Evolutionary conservation across 306 rosid genomes (phyloP).

Genomic region (Carpinus fangiana): DNA sequence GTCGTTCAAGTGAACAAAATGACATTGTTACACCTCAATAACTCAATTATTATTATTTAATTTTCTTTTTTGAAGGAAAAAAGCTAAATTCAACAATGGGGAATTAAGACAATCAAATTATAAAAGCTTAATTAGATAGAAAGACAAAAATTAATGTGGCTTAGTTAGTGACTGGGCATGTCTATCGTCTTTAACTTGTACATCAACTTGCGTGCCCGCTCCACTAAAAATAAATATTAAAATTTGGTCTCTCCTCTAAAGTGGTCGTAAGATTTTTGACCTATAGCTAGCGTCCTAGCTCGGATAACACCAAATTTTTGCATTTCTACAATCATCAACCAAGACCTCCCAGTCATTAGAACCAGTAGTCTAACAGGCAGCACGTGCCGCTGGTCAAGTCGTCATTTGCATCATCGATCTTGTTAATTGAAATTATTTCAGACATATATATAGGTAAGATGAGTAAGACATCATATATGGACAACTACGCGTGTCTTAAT

Average conservation of each 20-base stretch:
- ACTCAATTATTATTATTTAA: too few species aligned
- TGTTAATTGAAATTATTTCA: too few species aligned
- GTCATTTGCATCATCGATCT: too few species aligned
- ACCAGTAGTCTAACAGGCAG: neutral
- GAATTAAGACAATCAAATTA: neutral
- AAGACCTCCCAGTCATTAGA: neutral
- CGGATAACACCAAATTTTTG: neutral
- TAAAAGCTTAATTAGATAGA: neutral
- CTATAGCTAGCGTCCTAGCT: neutral
- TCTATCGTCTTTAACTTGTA: neutral
- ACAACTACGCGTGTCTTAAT: too few species aligned
- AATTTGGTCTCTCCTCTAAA: neutral
- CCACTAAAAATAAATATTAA: constrained; percentile 6
- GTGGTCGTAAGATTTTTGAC: constrained; percentile 6
- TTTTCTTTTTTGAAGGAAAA: neutral
- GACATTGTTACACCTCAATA: too few species aligned
- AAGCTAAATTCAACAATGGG: neutral
- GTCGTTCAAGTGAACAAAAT: too few species aligned
- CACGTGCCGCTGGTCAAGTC: too few species aligned
- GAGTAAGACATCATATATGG: too few species aligned
- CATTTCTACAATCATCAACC: neutral
- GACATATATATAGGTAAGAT: too few species aligned
- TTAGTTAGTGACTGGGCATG: neutral
- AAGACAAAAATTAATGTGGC: neutral
- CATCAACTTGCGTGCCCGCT: constrained; percentile 5